Conservation (phyloP, 331 rosid species). For the Saraca asoca region DNA sequence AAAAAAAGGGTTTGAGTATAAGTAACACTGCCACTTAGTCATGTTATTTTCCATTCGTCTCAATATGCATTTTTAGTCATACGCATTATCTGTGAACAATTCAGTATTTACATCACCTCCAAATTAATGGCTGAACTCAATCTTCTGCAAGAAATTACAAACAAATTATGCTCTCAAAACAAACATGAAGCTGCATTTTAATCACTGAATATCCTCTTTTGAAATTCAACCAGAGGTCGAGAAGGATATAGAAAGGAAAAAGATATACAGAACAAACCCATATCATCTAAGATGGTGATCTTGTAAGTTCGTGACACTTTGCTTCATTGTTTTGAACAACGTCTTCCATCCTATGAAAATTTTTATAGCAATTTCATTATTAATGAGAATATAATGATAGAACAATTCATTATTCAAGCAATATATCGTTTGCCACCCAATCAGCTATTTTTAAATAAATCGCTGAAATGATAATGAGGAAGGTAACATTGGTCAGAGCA, state of each 20-base stretch:
- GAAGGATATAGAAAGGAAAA: not conserved
- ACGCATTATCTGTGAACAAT: too few relatives aligned
- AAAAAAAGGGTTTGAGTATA: too few relatives aligned
- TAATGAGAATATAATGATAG: slow-evolving; percentile 27
- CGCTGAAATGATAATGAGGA: not conserved
- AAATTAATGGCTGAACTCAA: not conserved
- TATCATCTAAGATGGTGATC: slow-evolving; percentile 30
- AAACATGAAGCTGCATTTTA: slow-evolving; percentile 10
- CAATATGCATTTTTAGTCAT: too few relatives aligned
- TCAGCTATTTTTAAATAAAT: not conserved
- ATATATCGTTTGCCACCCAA: not conserved
- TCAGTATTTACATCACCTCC: too few relatives aligned
- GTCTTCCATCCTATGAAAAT: slow-evolving; percentile 42
- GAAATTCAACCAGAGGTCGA: not conserved
- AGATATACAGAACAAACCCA: slow-evolving; percentile 39
- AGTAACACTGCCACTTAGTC: too few relatives aligned
- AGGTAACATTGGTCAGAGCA: not conserved
- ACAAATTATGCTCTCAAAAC: slow-evolving; percentile 10
- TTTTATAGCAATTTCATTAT: not conserved
- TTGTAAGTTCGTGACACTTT: slow-evolving; percentile 33
- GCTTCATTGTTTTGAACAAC: slow-evolving; percentile 35
- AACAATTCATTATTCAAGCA: slow-evolving; percentile 1
- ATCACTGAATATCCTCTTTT: not conserved
- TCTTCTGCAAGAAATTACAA: slow-evolving; percentile 1
- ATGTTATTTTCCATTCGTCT: too few relatives aligned